Evolutionary conservation across 345 rosid species (phyloP).

Genomic region (Populus pruinosa): DNA sequence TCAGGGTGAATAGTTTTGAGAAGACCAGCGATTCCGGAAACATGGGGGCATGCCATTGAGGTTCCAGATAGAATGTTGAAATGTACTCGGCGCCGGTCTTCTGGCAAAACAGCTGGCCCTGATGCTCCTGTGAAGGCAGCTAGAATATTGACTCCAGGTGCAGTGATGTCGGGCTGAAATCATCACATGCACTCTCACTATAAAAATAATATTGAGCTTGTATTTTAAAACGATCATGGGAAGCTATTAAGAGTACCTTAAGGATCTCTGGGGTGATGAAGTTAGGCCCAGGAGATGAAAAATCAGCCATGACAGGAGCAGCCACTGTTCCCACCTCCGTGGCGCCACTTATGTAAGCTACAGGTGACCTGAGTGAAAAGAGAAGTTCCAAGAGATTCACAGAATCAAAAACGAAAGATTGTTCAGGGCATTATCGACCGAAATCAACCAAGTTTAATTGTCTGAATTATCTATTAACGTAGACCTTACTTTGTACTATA

Average conservation of each 20-base stretch:
- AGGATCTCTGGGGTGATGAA: constrained; percentile 10
- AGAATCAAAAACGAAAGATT: neutral
- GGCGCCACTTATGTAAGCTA: constrained; percentile 18
- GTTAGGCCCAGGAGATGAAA: constrained; percentile 25
- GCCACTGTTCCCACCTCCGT: constrained; percentile 12
- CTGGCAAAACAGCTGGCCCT: constrained; percentile 50
- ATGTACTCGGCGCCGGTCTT: constrained; percentile 48
- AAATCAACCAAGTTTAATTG: neutral
- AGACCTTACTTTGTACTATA: constrained; percentile 2
- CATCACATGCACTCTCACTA: too few relatives aligned
- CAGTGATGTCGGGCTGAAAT: constrained; percentile 68
- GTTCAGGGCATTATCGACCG: neutral
- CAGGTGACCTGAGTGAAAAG: constrained; percentile 8
- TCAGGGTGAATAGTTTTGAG: constrained; percentile 14
- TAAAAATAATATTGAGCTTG: too few relatives aligned
- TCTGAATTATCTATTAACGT: constrained; percentile 3
- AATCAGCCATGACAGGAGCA: neutral
- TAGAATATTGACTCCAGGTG: constrained; percentile 80
- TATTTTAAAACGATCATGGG: too few relatives aligned
- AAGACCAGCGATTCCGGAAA: constrained; percentile 22
- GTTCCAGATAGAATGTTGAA: constrained; percentile 82
- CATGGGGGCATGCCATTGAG: constrained; percentile 49
- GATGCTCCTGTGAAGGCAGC: constrained; percentile 63
- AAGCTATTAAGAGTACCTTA: neutral
- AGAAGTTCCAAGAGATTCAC: too few relatives aligned